phyloP scores from a whole-genome alignment of 2,329 filamentous ascomycete species.

The Scedosporium minutisporum region DNA sequence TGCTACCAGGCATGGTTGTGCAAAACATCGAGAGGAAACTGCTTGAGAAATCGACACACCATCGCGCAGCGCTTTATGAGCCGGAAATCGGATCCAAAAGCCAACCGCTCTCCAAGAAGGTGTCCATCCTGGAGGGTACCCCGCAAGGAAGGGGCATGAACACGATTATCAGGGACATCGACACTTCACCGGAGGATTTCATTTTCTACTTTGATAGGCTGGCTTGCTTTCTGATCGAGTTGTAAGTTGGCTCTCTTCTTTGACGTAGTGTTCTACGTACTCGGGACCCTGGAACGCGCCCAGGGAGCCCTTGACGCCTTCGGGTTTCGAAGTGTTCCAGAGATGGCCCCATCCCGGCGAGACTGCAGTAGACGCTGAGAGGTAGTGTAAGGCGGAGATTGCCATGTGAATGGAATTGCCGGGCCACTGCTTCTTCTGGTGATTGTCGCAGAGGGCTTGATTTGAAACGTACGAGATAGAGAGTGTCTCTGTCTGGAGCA shows the following conservation, averaged over 20 bases:
- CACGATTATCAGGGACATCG: slow-evolving; percentile 76
- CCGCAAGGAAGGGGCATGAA: slow-evolving; percentile 80
- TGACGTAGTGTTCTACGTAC: slow-evolving; percentile 6
- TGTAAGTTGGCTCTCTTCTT: slow-evolving; percentile 34
- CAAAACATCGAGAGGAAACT: slow-evolving; percentile 87
- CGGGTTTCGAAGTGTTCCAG: too few relatives aligned
- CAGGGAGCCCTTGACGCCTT: too few relatives aligned
- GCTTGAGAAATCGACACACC: slow-evolving; percentile 72
- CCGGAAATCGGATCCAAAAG: slow-evolving; percentile 65
- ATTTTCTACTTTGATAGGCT: slow-evolving; percentile 96
- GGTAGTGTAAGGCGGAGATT: too few relatives aligned
- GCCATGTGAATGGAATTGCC: too few relatives aligned
- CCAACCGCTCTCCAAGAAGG: slow-evolving; percentile 63
- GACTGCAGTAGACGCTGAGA: too few relatives aligned
- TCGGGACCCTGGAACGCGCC: neutral
- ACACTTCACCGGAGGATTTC: slow-evolving; percentile 77
- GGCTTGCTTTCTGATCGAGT: slow-evolving; percentile 73
- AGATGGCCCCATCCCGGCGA: too few relatives aligned
- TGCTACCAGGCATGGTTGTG: slow-evolving; percentile 66
- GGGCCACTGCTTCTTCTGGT: too few relatives aligned
- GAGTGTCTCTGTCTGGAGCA: too few relatives aligned
- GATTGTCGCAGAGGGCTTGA: too few relatives aligned
- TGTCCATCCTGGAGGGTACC: slow-evolving; percentile 65
- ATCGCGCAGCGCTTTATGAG: slow-evolving; percentile 67
- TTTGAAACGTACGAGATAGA: too few relatives aligned